Evolutionary conservation across 805 yeast genomes (phyloP), one percentile per base, ranked within the genome.

Genomic region (Wickerhamomyces chambardii): DNA sequence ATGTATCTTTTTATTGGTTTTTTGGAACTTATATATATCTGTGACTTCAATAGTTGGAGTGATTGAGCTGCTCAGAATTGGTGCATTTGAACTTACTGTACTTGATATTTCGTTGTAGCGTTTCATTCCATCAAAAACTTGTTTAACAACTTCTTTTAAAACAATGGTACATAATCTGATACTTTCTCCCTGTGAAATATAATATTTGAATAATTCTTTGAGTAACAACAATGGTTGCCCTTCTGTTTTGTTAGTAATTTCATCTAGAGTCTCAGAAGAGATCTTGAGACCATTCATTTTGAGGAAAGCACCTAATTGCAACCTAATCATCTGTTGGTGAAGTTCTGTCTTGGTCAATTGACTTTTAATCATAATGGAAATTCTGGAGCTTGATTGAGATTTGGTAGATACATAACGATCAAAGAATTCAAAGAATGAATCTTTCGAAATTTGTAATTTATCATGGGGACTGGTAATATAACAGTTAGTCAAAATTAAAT

Each of bases 281-380:
- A 74, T 69, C 3, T 68, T 60, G 17, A 74, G 47, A 0, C 76
- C 76, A 35, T 70, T 66, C 42, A 66, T 57, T 21, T 61, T 64
- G 30, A 74, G 48, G 36, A 70, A 68, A 5, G 60, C 52, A 35
- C 64, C 68, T 9, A 73, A 29, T 34, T 68, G 73, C 18, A 66
- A 45, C 16, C 53, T 54, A 31, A 65, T 50, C 36, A 57, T 47
- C 28, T 56, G 56, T 16, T 54, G 54, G 15, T 54, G 53, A 4
- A 61, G 49, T 12, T 68, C 70, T 16, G 56, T 58, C n/a, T 53
- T 43, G 0, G 62, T 38, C 43, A 63, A 48, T 12, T 55, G 51
- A 24, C 73, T 59, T 12, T 49, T 45, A 5, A 72, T 49, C 64
- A 62, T 59, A 3, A 70, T 47, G 0, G 74, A 65, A 63, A 47